A percentile compares a stretch with the other conserved stretches of the same genome.
These are phyloP conservation scores for Phytophthora boehmeriae DNA, from an alignment of 352 stramenopile species.

Conservation along the genomic window DNA sequence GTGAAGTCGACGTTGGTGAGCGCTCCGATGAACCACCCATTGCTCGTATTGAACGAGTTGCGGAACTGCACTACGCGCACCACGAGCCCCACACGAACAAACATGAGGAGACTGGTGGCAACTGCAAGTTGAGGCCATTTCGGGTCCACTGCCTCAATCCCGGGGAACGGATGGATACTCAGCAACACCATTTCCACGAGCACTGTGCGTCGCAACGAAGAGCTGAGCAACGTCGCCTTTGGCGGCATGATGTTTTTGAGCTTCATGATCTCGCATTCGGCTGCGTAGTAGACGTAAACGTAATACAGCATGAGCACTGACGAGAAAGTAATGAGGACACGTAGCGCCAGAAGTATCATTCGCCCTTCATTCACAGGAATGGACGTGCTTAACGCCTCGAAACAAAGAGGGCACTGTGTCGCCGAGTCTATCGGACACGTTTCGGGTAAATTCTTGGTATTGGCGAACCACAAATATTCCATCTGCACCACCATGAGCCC, in stretches of 20 bases:
- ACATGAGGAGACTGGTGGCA: slow-evolving; percentile 67
- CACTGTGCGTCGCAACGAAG: slow-evolving; percentile 50
- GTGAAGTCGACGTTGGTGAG: slow-evolving; percentile 84
- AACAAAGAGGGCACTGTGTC: slow-evolving; percentile 47
- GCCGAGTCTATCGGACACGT: slow-evolving; percentile 40
- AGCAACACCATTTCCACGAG: slow-evolving; percentile 61
- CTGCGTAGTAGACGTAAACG: slow-evolving; percentile 67
- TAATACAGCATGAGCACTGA: slow-evolving; percentile 75
- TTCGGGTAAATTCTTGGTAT: slow-evolving; percentile 45
- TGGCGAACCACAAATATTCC: slow-evolving; percentile 75
- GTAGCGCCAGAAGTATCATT: slow-evolving; percentile 71
- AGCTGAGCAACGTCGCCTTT: slow-evolving; percentile 65
- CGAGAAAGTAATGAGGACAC: slow-evolving; percentile 70
- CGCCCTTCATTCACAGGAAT: slow-evolving; percentile 55
- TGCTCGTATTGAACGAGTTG: slow-evolving; percentile 81
- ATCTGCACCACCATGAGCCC: slow-evolving; percentile 79
- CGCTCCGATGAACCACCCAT: slow-evolving; percentile 81
- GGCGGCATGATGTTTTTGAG: slow-evolving; percentile 82
- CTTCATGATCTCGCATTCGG: slow-evolving; percentile 78
- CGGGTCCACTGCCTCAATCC: slow-evolving; percentile 65
- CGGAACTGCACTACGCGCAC: slow-evolving; percentile 65
- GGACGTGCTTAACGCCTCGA: slow-evolving; percentile 22
- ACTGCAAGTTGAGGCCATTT: slow-evolving; percentile 67
- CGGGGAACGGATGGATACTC: slow-evolving; percentile 69
- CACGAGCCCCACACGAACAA: slow-evolving; percentile 53